A percentile compares a stretch with the other conserved stretches of the same genome.
Evolutionary conservation across 2,329 filamentous ascomycete genomes (phyloP).

Genomic region (Claviceps cyperi): DNA sequence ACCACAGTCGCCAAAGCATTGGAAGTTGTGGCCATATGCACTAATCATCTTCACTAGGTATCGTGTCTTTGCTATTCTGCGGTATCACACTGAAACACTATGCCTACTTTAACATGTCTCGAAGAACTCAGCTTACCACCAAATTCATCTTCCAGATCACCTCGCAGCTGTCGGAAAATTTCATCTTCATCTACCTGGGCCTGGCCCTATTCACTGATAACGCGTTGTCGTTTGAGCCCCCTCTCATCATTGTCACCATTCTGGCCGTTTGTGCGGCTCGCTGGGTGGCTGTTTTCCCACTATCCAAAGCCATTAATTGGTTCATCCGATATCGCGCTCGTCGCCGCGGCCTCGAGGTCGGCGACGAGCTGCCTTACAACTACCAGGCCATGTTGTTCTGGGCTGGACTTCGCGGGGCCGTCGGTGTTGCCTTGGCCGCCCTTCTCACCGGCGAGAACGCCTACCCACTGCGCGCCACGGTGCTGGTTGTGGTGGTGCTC

Average conservation of each 20-base stretch:
- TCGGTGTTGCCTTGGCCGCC: constrained; percentile 86
- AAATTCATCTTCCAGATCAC: constrained; percentile 96
- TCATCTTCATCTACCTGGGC: constrained; percentile 98
- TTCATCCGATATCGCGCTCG: constrained; percentile 76
- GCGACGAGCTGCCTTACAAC: constrained; percentile 81
- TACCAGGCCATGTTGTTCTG: constrained; percentile 99
- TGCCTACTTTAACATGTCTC: constrained; percentile 99
- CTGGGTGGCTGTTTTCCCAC: constrained; percentile 88
- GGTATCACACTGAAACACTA: constrained; percentile 98
- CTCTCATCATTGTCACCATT: constrained; percentile 87
- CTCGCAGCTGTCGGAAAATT: constrained; percentile 93
- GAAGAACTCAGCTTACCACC: constrained; percentile 89
- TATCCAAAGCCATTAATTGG: constrained; percentile 82
- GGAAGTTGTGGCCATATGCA: neutral
- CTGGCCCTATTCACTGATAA: constrained; percentile 88
- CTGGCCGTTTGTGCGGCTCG: constrained; percentile 82
- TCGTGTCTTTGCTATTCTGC: constrained; percentile 92
- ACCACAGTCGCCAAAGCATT: neutral
- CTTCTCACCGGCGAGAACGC: constrained; percentile 72
- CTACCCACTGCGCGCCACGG: constrained; percentile 75
- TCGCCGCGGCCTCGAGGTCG: constrained; percentile 56
- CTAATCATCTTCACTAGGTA: constrained; percentile 39
- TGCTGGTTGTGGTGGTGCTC: constrained; percentile 92
- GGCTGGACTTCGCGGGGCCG: constrained; percentile 88
- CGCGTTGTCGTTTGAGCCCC: constrained; percentile 76